A percentile compares a stretch with the other conserved stretches of the same genome.
phyloP scores from a whole-genome alignment of 208 protist species.

The Leishmania arabica region DNA sequence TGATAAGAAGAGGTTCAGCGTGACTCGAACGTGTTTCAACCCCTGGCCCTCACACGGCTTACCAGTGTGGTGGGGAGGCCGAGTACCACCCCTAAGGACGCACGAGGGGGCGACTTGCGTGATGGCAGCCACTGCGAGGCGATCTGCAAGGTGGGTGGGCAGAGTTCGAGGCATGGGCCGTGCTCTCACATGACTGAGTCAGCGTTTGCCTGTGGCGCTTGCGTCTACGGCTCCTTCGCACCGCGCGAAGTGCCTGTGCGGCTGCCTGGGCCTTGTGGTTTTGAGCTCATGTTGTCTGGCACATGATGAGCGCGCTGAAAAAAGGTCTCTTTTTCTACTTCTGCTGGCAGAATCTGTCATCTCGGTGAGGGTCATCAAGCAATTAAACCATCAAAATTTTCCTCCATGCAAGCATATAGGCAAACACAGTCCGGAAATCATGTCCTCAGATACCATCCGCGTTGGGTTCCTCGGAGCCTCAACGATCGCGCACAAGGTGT shows the following conservation, averaged over 20 bases:
- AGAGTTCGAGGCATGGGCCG: not conserved
- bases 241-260: too few species aligned
- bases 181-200: not conserved
- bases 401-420: not conserved
- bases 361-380: not conserved
- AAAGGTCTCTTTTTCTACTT: not conserved
- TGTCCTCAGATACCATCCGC: conserved; percentile 26
- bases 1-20: not conserved
- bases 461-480: conserved; percentile 52
- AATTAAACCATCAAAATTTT: not conserved
- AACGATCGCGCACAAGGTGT: conserved; percentile 41
- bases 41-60: not conserved
- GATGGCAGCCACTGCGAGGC: not conserved
- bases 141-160: not conserved
- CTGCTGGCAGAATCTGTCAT: not conserved
- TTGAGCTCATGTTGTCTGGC: not conserved
- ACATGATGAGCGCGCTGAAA: not conserved
- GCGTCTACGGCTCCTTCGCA: not conserved
- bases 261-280: not conserved
- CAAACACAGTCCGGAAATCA: conserved; percentile 1
- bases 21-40: not conserved
- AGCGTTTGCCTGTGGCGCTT: not conserved
- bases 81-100: not conserved
- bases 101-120: not conserved
- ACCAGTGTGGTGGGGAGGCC: not conserved